phyloP scores from a whole-genome alignment of 2,329 filamentous ascomycete genomes.

The Trichoderma asperellum region DNA sequence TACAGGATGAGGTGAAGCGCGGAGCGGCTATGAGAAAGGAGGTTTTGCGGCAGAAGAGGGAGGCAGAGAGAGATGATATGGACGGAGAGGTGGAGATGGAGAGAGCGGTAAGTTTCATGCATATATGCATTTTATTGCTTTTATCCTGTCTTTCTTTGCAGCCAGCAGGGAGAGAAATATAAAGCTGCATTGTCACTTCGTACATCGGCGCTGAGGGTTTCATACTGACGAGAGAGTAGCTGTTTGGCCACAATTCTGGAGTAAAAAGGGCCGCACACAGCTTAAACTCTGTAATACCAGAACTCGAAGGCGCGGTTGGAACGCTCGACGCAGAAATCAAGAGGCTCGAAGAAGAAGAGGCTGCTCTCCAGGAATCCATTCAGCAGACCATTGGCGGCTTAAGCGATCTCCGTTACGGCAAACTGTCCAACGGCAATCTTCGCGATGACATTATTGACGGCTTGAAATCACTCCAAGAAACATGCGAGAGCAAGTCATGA shows the following conservation, averaged over 20 bases:
- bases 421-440: constrained; percentile 67
- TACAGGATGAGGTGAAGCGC: constrained; percentile 65
- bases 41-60: constrained; percentile 57
- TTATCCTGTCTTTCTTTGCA: neutral
- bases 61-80: constrained; percentile 57
- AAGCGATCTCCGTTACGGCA: constrained; percentile 82
- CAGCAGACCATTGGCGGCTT: constrained; percentile 70
- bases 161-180: neutral
- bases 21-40: constrained; percentile 63
- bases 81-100: constrained; percentile 69
- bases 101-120: constrained; percentile 50
- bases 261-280: constrained; percentile 59
- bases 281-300: constrained; percentile 66
- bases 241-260: constrained; percentile 59
- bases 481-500: constrained; percentile 56
- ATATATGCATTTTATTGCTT: neutral
- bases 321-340: constrained; percentile 71
- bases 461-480: constrained; percentile 58
- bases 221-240: constrained; percentile 44
- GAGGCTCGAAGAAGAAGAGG: constrained; percentile 67
- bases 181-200: neutral
- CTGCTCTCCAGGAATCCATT: constrained; percentile 62
- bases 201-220: neutral
- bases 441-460: constrained; percentile 69
- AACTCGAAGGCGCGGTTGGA: constrained; percentile 67